Percentiles rank a stretch among this genome's conserved stretches.
phyloP scores from a whole-genome alignment of 2,329 filamentous ascomycete genomes.

The Diaporthe citri region DNA sequence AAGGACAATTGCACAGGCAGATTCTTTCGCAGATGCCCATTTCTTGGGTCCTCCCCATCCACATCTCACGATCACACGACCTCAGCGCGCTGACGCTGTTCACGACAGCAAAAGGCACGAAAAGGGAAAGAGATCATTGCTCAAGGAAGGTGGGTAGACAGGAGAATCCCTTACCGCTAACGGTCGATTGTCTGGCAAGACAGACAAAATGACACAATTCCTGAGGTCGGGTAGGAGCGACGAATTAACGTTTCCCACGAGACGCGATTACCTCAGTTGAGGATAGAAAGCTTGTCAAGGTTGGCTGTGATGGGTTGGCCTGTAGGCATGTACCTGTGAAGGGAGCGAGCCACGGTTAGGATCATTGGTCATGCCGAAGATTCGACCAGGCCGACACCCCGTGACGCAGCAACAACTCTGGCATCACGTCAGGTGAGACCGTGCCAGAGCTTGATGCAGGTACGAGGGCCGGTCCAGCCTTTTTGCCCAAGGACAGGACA shows the following conservation, averaged over 20 bases:
- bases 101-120: constrained; percentile 23
- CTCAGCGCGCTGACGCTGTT: constrained; percentile 7
- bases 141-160: constrained; percentile 16
- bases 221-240: constrained; percentile 67
- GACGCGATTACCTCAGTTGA: constrained; percentile 57
- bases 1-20: constrained; percentile 18
- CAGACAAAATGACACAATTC: constrained; percentile 63
- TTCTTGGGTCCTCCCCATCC: not conserved
- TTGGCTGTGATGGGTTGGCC: constrained; percentile 49
- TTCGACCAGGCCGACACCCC: not conserved
- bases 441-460: constrained; percentile 35
- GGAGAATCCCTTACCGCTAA: constrained; percentile 65
- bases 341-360: constrained; percentile 46
- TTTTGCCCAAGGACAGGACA: not conserved
- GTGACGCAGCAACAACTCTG: constrained; percentile 15
- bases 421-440: constrained; percentile 24
- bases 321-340: constrained; percentile 59
- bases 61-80: constrained; percentile 17
- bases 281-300: constrained; percentile 48
- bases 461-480: constrained; percentile 25
- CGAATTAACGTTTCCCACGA: constrained; percentile 75
- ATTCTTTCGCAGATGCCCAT: constrained; percentile 5
- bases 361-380: constrained; percentile 14
- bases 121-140: constrained; percentile 23
- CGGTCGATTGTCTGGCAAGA: constrained; percentile 56